Evolutionary conservation across 2,329 filamentous ascomycete species (phyloP), one percentile per base, ranked within the genome.

Genomic region (Fonsecaea monophora): DNA sequence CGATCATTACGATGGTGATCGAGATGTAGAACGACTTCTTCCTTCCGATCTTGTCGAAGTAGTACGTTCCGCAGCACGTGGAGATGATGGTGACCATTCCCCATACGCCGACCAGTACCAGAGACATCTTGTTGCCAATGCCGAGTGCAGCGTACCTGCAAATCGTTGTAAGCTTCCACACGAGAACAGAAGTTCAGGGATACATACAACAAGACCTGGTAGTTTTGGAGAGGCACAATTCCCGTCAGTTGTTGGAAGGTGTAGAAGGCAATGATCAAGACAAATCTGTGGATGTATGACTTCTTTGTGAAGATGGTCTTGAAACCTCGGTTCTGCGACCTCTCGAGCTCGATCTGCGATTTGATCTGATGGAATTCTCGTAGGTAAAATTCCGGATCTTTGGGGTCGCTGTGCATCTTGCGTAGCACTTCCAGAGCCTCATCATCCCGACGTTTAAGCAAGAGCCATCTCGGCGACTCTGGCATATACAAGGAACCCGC

Each of bases 21-120:
- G 58, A 37, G 9, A 60, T 13, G 25, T 21, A 60, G 21, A 18
- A 8, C 15, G 45, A n/a, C 15, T 37, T 48, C n/a, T 25, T 48
- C 21, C 58, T 18, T 9, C 40, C 40, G 12, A n/a, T 60, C 30
- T 60, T 40, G 40, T 48, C 45, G 58, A 50, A 6, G 25, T 25
- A 25, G 25, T 25, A 25, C 25, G 25, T 25, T 25, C 25, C 25
- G 25, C 25, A 25, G 25, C 25, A 25, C 25, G 25, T 25, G 25
- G 96, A 96, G 85, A 90, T 94, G 85, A 92, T 92, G 84, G 96
- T 93, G 85, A 92, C 94, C 82, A 96, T 89, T 82, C 89, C 90
- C 76, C 94, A 94, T 82, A 95, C 94, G 68, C 91, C 87, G 71
- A 96, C 92, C 84, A 93, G 89, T 59, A 90, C 87, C 64, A 78